phyloP scores from a whole-genome alignment of 106 monocot species.

The Phalaenopsis equestris region DNA sequence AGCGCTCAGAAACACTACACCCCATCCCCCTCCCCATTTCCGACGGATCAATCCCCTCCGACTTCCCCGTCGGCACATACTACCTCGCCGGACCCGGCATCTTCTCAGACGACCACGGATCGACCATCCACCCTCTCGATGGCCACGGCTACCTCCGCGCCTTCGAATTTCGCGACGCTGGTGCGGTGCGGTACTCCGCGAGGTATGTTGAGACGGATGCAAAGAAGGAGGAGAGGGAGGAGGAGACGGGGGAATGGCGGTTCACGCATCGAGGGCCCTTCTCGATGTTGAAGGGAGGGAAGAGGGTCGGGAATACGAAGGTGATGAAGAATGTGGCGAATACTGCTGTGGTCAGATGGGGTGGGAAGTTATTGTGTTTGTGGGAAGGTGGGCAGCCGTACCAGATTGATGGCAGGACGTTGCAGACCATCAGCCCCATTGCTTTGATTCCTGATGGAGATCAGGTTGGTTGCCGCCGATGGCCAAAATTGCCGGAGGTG shows the following conservation, averaged over 20 bases:
- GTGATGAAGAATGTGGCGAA: slow-evolving; percentile 99
- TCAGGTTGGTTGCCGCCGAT: not conserved
- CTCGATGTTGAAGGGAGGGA: slow-evolving; percentile 65
- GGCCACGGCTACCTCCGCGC: slow-evolving; percentile 92
- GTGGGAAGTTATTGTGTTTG: slow-evolving; percentile 52
- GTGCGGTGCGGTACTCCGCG: slow-evolving; percentile 45
- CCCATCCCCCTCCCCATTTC: slow-evolving; percentile 30
- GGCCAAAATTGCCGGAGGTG: slow-evolving; percentile 3
- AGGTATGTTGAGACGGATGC: slow-evolving; percentile 70
- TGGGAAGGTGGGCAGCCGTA: slow-evolving; percentile 92
- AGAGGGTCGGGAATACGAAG: slow-evolving; percentile 63
- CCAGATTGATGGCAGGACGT: slow-evolving; percentile 44
- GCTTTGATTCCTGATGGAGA: slow-evolving; percentile 22
- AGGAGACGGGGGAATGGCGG: slow-evolving; percentile 33
- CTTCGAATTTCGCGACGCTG: slow-evolving; percentile 40
- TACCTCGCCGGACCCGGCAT: slow-evolving; percentile 73
- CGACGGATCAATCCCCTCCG: slow-evolving; percentile 42
- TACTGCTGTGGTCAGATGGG: slow-evolving; percentile 67
- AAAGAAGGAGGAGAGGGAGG: slow-evolving; percentile 44
- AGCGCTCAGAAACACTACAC: slow-evolving; percentile 42
- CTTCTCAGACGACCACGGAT: slow-evolving; percentile 85
- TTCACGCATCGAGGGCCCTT: slow-evolving; percentile 88
- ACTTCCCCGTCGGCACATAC: slow-evolving; percentile 53
- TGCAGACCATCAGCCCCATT: slow-evolving; percentile 51
- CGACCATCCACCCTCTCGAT: slow-evolving; percentile 82